A percentile compares a stretch with the other conserved stretches of the same genome.
Evolutionary conservation across 108 stramenopile genomes (phyloP).

Genomic region (Cyclotella baltica): DNA sequence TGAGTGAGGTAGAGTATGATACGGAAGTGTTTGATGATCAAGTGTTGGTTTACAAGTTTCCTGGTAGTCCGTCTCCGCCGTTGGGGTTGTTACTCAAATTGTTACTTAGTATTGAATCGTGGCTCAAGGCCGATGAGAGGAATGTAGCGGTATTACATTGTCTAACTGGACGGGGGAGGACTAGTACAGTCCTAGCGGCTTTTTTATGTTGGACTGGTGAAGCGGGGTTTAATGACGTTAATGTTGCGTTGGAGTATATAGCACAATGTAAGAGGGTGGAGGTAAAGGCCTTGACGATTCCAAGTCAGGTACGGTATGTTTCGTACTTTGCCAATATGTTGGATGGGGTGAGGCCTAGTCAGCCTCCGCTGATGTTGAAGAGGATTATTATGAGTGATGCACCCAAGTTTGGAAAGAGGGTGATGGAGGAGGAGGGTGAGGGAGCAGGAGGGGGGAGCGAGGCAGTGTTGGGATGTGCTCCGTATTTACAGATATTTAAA

Average conservation of each 20-base stretch:
- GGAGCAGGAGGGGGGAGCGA: not conserved
- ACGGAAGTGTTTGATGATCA: constrained; percentile 81
- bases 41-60: constrained; percentile 93
- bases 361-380: constrained; percentile 89
- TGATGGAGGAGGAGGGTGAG: not conserved
- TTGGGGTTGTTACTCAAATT: constrained; percentile 93
- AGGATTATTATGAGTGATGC: constrained; percentile 94
- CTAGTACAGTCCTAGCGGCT: constrained; percentile 88
- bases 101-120: constrained; percentile 88
- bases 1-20: constrained; percentile 95
- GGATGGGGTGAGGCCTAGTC: constrained; percentile 79
- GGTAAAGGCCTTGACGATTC: constrained; percentile 89
- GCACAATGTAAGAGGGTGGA: constrained; percentile 77
- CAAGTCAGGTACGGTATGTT: constrained; percentile 93
- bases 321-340: constrained; percentile 93
- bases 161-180: constrained; percentile 95
- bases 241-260: constrained; percentile 88
- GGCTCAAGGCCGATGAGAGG: constrained; percentile 91
- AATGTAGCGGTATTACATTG: constrained; percentile 97
- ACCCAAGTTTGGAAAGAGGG: constrained; percentile 63
- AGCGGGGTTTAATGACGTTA: constrained; percentile 81
- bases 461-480: constrained; percentile 86
- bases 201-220: constrained; percentile 96
- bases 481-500: constrained; percentile 96
- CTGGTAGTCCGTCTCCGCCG: constrained; percentile 95